A percentile compares a stretch with the other conserved stretches of the same genome.
Evolutionary conservation across 2,329 filamentous ascomycete genomes (phyloP).

Genomic region (Ploettnerulaceae sp.): DNA sequence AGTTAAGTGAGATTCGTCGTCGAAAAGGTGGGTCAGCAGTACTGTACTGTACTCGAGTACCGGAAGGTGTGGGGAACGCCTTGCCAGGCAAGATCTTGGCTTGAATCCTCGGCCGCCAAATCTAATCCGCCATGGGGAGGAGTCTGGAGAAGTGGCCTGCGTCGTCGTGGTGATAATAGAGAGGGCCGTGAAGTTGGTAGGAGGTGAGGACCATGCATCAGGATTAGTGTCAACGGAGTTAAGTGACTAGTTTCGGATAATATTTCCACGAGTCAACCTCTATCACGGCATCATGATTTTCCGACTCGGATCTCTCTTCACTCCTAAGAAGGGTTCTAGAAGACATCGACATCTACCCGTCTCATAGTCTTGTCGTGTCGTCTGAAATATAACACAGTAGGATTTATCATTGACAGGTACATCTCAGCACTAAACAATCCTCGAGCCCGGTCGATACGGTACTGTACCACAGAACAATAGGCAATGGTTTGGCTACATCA

Average conservation of each 20-base stretch:
- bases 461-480: too few relatives aligned
- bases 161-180: not conserved
- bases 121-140: not conserved
- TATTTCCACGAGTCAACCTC: slow-evolving; percentile 3
- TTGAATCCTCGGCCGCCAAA: not conserved
- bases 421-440: too few relatives aligned
- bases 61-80: too few relatives aligned
- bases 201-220: not conserved
- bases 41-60: too few relatives aligned
- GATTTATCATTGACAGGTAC: too few relatives aligned
- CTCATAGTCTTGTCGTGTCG: too few relatives aligned
- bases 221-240: slow-evolving; percentile 4
- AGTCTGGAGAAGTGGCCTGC: not conserved
- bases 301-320: not conserved
- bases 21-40: too few relatives aligned
- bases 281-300: too few relatives aligned
- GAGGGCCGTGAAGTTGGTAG: not conserved
- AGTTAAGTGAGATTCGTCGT: not conserved
- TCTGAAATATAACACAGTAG: too few relatives aligned
- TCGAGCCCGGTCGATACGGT: too few relatives aligned
- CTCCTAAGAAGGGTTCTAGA: not conserved
- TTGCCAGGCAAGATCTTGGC: not conserved
- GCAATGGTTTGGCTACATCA: too few relatives aligned
- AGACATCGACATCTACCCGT: too few relatives aligned
- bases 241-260: slow-evolving; percentile 1